Conservation (phyloP, 2,329 filamentous ascomycete species). For the Pseudovirgaria hyperparasitica region DNA sequence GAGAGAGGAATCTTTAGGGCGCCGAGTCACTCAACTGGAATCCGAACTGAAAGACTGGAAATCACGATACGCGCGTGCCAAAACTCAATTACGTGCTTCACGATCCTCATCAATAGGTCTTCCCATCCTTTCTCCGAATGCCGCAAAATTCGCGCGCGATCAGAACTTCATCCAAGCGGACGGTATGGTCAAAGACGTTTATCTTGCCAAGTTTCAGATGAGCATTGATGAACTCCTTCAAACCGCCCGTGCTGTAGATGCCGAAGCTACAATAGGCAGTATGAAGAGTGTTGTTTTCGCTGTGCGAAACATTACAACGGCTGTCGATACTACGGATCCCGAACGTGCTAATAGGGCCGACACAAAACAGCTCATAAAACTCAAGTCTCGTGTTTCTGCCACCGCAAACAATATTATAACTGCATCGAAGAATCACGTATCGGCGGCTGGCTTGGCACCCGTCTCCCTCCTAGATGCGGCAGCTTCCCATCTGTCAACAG, state of each 20-base stretch:
- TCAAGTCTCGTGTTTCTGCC: conserved; percentile 74
- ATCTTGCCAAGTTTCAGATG: conserved; percentile 91
- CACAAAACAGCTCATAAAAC: conserved; percentile 51
- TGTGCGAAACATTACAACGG: conserved; percentile 73
- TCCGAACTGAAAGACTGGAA: conserved; percentile 83
- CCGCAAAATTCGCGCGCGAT: conserved; percentile 52
- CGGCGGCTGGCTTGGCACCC: conserved; percentile 71
- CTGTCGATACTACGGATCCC: conserved; percentile 40
- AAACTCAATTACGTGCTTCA: conserved; percentile 73
- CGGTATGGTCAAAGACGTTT: conserved; percentile 77
- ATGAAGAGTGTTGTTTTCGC: conserved; percentile 79
- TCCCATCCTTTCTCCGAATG: conserved; percentile 47
- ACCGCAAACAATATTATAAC: conserved; percentile 95
- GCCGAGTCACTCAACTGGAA: conserved; percentile 64
- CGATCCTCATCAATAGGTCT: conserved; percentile 70
- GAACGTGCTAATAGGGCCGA: too few species aligned
- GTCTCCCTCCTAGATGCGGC: conserved; percentile 91
- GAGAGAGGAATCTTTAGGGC: conserved; percentile 65
- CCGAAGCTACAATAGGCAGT: conserved; percentile 63
- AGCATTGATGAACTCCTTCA: conserved; percentile 83
- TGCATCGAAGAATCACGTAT: conserved; percentile 80
- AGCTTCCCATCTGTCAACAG: conserved; percentile 75
- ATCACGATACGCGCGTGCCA: conserved; percentile 73
- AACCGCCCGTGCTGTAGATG: conserved; percentile 58
- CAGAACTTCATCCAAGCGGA: conserved; percentile 55